phyloP scores from a whole-genome alignment of 352 stramenopile species.

The Globisporangium nagaii region DNA sequence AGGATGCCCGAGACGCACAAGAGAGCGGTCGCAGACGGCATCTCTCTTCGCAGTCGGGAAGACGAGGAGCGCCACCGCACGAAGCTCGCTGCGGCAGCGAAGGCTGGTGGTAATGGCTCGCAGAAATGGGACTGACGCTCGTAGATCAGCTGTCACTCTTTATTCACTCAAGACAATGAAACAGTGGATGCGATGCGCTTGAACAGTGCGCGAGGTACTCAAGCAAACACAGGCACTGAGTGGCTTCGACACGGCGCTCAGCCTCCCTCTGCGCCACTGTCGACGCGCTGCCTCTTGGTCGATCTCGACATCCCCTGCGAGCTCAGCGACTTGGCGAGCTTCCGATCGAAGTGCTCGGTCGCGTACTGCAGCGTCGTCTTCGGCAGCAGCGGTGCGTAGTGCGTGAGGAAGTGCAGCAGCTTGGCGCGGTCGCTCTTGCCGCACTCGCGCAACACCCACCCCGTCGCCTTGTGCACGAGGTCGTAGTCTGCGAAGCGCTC shows the following conservation, averaged over 20 bases:
- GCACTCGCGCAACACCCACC: conserved; percentile 17
- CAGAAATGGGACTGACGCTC: too few relatives aligned
- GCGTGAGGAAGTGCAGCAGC: conserved; percentile 6
- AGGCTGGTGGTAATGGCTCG: too few relatives aligned
- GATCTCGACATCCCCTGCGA: not conserved
- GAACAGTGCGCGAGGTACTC: too few relatives aligned
- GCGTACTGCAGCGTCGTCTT: conserved; percentile 18
- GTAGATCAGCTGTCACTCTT: too few relatives aligned
- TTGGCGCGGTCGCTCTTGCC: not conserved
- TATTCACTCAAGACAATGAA: too few relatives aligned
- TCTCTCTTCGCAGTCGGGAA: not conserved
- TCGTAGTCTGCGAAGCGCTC: conserved; percentile 13
- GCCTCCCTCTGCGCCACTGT: too few relatives aligned
- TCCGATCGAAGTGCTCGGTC: conserved; percentile 14
- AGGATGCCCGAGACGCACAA: not conserved
- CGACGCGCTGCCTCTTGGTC: not conserved
- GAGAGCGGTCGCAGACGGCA: not conserved
- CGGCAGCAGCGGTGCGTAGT: conserved; percentile 5
- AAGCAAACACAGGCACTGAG: too few relatives aligned
- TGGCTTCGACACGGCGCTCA: too few relatives aligned
- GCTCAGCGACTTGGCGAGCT: conserved; percentile 7
- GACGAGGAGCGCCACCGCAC: not conserved
- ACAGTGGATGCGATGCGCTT: too few relatives aligned
- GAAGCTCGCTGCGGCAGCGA: not conserved
- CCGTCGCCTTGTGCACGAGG: conserved; percentile 16